A percentile compares a stretch with the other conserved stretches of the same genome.
phyloP scores from a whole-genome alignment of 768 basidiomycete genomes.

The Trametes punicea region DNA sequence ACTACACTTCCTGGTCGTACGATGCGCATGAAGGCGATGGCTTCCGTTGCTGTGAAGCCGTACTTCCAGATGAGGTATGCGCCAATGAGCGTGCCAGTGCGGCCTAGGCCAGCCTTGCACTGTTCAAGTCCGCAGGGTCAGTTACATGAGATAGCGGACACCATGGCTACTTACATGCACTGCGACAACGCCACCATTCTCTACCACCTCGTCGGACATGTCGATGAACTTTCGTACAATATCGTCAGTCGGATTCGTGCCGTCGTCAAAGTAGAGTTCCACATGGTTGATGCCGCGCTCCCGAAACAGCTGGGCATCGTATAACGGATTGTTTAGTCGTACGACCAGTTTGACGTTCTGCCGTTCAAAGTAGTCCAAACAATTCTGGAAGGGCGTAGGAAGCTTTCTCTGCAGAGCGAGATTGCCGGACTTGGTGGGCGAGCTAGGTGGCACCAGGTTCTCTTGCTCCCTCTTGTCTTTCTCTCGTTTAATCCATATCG shows the following conservation, averaged over 20 bases:
- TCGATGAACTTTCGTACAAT: slow-evolving; percentile 92
- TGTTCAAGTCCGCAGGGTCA: slow-evolving; percentile 30
- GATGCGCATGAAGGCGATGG: slow-evolving; percentile 97
- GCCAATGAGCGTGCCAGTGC: slow-evolving; percentile 95
- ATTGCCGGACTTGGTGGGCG: slow-evolving; percentile 28
- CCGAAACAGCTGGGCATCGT: slow-evolving; percentile 76
- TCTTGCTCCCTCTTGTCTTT: slow-evolving; percentile 54
- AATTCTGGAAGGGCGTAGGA: slow-evolving; percentile 80
- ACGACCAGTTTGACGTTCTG: slow-evolving; percentile 87
- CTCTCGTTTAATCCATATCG: slow-evolving; percentile 72
- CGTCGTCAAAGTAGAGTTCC: slow-evolving; percentile 97
- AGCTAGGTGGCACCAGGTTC: slow-evolving; percentile 12
- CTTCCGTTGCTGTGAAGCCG: slow-evolving; percentile 93
- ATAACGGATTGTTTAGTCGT: slow-evolving; percentile 89
- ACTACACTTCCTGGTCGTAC: slow-evolving; percentile 93
- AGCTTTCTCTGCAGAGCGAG: slow-evolving; percentile 75
- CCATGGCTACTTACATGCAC: slow-evolving; percentile 66
- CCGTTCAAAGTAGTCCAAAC: slow-evolving; percentile 89
- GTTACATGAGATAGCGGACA: slow-evolving; percentile 12
- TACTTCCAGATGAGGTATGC: slow-evolving; percentile 99
- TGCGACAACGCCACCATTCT: slow-evolving; percentile 76
- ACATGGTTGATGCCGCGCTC: slow-evolving; percentile 85
- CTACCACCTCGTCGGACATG: slow-evolving; percentile 73
- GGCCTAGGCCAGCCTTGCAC: slow-evolving; percentile 96
- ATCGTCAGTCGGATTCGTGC: slow-evolving; percentile 95